Evolutionary conservation across 352 stramenopile species (phyloP), one percentile per base, ranked within the genome.

Genomic region (Phytophthora pistaciae): DNA sequence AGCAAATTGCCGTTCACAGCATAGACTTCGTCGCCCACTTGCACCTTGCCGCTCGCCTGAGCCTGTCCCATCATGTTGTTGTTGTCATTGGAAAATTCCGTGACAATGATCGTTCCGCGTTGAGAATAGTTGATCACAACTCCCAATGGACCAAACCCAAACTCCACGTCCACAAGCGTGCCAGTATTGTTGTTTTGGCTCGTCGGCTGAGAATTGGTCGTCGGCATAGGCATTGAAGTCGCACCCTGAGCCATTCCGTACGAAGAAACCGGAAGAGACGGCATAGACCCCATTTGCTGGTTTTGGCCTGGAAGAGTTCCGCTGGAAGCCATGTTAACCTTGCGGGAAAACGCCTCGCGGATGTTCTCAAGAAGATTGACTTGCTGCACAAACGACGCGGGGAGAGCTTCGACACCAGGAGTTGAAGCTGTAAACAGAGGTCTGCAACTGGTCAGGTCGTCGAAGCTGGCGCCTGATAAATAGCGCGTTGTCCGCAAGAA

Each of bases 101-200:
- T 94, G 52, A 96, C 88, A 14, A 92, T 67, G 46, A 96, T 88
- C 14, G 82, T 91, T 13, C 86, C 85, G 29, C 73, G 83, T 23
- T 82, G 73, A 10, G 89, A 92, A 55, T 94, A 91, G 49, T 96
- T 94, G 55, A 96, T 95, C 60, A 96, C 90, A 36, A 95, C 89
- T 1, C 88, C 88, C 23, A 96, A 72, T 2, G 87, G 90, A 13
- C 90, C 90, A 33, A 78, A 66, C 0, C 74, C 79, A 73, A 96
- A 96, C 23, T 89, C 72, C 58, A 95, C 88, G 25, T 92, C 69
- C 2, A 90, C 66, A 10, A 90, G 76, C 25, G 76, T 76, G n/a
- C 79, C 70, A n/a, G 54, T 77, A 13, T 56, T 68, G 18, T 21
- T 68, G 44, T 20, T 29, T 61, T 72, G 68, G 25, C 52, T 68